These are phyloP conservation scores for Kwoniella heveanensis DNA, from an alignment of 768 basidiomycete genomes.

Conservation along the genomic window DNA sequence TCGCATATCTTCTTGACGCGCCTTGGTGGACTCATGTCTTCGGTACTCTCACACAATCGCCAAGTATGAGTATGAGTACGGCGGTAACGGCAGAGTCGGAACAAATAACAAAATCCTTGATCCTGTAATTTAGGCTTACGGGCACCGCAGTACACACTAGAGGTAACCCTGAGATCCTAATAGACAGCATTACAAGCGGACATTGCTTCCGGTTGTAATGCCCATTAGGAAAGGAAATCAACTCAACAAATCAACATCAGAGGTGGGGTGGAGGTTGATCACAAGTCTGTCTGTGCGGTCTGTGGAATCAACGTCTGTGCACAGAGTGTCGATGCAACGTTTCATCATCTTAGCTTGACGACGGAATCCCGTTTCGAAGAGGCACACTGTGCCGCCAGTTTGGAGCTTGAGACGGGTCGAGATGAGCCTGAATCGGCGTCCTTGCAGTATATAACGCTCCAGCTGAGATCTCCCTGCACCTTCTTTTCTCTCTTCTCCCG, in stretches of 20 bases:
- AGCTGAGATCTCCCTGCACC: no score
- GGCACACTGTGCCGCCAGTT: no score
- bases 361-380: not conserved
- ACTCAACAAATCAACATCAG: no score
- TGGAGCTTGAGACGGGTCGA: no score
- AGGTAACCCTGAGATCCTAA: no score
- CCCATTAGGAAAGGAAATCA: no score
- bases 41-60: not conserved
- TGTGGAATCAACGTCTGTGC: not conserved
- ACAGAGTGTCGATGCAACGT: no score
- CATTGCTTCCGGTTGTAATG: not conserved
- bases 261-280: not conserved
- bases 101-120: not conserved
- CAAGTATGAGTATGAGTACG: no score
- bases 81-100: slow-evolving; percentile 4
- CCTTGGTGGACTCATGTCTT: not conserved
- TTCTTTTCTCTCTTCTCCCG: no score
- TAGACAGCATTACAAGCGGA: no score
- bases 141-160: not conserved
- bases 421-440: no score
- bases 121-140: not conserved
- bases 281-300: not conserved
- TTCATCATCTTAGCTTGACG: not conserved
- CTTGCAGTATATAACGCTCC: no score
- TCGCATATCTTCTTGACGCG: not conserved